Percentiles rank a stretch among this genome's conserved stretches.
Evolutionary conservation across 495 filamentous ascomycete genomes (phyloP).

Genomic region (Daldinia bambusicola): DNA sequence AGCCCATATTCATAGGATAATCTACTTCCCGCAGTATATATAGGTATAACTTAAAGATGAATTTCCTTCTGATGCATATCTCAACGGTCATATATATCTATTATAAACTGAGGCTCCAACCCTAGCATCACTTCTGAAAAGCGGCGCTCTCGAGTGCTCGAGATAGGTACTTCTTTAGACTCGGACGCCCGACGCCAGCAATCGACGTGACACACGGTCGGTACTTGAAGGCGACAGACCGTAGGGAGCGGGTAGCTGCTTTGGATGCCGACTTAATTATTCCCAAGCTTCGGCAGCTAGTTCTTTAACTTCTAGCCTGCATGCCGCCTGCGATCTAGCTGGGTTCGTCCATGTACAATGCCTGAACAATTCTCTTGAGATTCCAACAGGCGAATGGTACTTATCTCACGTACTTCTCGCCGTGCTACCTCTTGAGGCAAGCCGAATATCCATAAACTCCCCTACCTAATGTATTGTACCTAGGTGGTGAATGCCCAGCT

Average conservation of each 20-base stretch:
- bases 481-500: not conserved
- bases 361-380: not conserved
- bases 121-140: not conserved
- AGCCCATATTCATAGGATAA: not conserved
- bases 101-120: not conserved
- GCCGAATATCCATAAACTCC: not conserved
- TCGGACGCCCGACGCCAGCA: constrained; percentile 11
- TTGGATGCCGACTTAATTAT: not conserved
- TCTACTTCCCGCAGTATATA: not conserved
- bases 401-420: not conserved
- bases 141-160: not conserved
- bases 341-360: not conserved
- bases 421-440: not conserved
- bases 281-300: constrained; percentile 12
- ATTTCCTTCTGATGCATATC: not conserved
- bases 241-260: constrained; percentile 9
- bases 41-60: not conserved
- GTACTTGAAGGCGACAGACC: constrained; percentile 10
- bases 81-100: not conserved
- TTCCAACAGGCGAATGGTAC: no score
- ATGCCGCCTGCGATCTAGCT: not conserved
- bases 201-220: constrained; percentile 17
- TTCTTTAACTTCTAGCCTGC: constrained; percentile 2
- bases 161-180: not conserved
- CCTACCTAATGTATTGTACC: not conserved